Evolutionary conservation across 2,329 filamentous ascomycete species (phyloP), one percentile per base, ranked within the genome.

Genomic region (Apiospora pterosperma): DNA sequence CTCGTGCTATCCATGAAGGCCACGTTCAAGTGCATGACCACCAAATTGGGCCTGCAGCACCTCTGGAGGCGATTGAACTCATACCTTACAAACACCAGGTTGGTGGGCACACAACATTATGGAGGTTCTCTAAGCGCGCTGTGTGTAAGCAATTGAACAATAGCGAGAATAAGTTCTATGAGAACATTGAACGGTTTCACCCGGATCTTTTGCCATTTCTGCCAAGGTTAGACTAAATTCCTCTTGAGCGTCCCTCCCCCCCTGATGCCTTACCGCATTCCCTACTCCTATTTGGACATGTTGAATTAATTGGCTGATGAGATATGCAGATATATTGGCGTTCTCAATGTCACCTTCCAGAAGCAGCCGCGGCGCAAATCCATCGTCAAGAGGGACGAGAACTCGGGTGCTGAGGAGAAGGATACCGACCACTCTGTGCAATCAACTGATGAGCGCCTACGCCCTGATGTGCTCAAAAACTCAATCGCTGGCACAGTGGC

Each of bases 131-230:
- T 21, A 90, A 93, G 69, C 88, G 94, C 72, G 96, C 96, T 64
- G 94, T 99, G 12, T 99, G 96, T 84, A 99, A 99, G 79, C 93
- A 97, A 79, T 86, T 99, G 74, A 99, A 97, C 77, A 99, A 97
- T 76, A 88, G 95, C 73, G 96, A 99, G 76, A 99, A 99, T 78
- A 93, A 97, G 79, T 99, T 99, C 76, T 99, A 99, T 77, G 96
- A 99, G 79, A 96, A 90, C 63, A 92, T 98, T 72, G 96, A 99
- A 81, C 89, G 88, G 73, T 88, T 92, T 70, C 95, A 99, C 77
- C 92, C 93, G 68, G 91, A 97, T 74, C 84, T 99, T 72, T 81
- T 99, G 66, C 88, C 91, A 48, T 99, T 98, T 75, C 84, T 99
- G 68, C 96, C 96, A 69, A 93, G 94, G 89, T 91, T 81, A 76